These are phyloP conservation scores for Zostera marina DNA, from an alignment of 116 monocot genomes.

Conservation along the genomic window DNA sequence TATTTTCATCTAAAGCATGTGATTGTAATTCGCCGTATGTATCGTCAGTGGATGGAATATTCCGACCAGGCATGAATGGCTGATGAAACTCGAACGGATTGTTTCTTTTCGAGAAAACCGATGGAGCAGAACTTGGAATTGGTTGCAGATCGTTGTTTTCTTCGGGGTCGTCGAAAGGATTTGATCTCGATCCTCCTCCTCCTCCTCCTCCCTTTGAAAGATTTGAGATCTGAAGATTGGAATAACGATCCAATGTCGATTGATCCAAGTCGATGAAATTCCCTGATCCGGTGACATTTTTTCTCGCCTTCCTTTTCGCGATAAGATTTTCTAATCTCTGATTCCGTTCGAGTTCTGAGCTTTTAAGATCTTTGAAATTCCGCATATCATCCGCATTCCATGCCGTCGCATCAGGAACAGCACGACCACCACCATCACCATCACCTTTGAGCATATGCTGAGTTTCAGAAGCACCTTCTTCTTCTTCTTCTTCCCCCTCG, in stretches of 20 bases:
- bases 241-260: constrained; percentile 15
- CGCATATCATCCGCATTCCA: constrained; percentile 83
- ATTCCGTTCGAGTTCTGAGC: constrained; percentile 75
- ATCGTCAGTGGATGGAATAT: constrained; percentile 3
- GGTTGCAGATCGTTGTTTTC: constrained; percentile 17
- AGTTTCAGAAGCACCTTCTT: constrained; percentile 14
- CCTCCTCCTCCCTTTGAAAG: constrained; percentile 25
- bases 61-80: constrained; percentile 1
- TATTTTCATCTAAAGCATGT: constrained; percentile 8
- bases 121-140: constrained; percentile 87
- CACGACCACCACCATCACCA: neutral
- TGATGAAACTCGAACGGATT: constrained; percentile 60
- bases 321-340: constrained; percentile 75
- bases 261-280: constrained; percentile 41
- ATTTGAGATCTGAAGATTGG: constrained; percentile 27
- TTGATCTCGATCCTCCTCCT: no score
- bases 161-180: constrained; percentile 71
- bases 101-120: constrained; percentile 41
- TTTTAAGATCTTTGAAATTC: constrained; percentile 72
- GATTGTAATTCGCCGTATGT: constrained; percentile 33
- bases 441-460: constrained; percentile 11
- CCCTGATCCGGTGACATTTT: constrained; percentile 23
- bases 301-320: constrained; percentile 57
- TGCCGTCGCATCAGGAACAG: constrained; percentile 12
- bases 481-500: no score